Conservation (phyloP, 208 protist genomes). For the Acanthamoeba triangularis region DNA sequence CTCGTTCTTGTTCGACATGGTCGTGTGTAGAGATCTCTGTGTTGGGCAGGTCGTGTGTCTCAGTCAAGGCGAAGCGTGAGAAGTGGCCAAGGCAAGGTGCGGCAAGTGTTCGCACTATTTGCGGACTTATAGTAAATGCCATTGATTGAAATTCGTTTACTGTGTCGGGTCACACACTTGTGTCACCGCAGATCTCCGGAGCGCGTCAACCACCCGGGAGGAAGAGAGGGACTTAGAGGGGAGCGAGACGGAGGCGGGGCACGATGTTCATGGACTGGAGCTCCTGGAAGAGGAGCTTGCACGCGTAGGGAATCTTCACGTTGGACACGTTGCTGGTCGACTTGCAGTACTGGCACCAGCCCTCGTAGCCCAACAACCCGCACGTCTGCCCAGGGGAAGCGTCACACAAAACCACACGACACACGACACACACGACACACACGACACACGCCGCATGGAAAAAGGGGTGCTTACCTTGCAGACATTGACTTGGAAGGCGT, state of each 20-base stretch:
- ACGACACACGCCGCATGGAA: neutral
- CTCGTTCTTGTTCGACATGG: slow-evolving; percentile 10
- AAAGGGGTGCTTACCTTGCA: slow-evolving; percentile 92
- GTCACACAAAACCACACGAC: neutral
- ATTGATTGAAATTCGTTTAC: neutral
- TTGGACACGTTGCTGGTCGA: slow-evolving; percentile 91
- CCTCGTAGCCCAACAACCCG: slow-evolving; percentile 93
- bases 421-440: no score
- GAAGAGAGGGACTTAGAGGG: slow-evolving; percentile 8
- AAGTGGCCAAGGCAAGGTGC: neutral
- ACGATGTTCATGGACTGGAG: slow-evolving; percentile 99
- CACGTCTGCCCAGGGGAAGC: slow-evolving; percentile 83
- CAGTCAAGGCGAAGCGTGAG: neutral
- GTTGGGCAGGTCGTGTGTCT: no score
- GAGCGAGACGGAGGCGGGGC: slow-evolving; percentile 89
- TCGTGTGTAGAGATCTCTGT: neutral
- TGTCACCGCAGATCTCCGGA: no score
- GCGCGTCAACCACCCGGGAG: neutral
- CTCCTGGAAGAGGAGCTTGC: slow-evolving; percentile 99
- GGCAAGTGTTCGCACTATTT: no score
- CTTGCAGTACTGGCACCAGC: slow-evolving; percentile 98
- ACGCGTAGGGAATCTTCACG: slow-evolving; percentile 99
- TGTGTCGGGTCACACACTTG: neutral
- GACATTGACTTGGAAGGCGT: slow-evolving; percentile 97
- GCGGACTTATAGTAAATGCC: neutral